Evolutionary conservation across 305 asterid species (phyloP), one percentile per base, ranked within the genome.

Genomic region (Euphrasia arctica): DNA sequence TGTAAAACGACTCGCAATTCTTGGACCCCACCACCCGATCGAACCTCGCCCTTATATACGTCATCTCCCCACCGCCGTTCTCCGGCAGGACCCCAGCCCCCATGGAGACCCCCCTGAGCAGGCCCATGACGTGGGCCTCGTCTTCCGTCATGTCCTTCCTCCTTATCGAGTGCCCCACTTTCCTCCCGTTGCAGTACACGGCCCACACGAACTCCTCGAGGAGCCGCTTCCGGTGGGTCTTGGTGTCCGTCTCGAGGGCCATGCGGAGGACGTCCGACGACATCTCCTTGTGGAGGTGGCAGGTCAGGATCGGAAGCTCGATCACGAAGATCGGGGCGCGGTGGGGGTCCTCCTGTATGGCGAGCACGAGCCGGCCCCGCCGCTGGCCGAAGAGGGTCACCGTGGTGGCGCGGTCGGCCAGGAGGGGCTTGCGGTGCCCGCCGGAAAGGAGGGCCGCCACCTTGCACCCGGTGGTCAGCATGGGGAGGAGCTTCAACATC

Each of bases 161-260:
- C 78, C 96, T 68, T 1, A 92, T 85, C 0, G 98, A 85, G 64
- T 79, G 72, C 7, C 97, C 98, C 0, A 80, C 34, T 64, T 85
- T 92, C 75, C 88, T 65, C 0, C 98, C 98, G 50, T 92, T 92
- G 62, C 93, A 84, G 62, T 72, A 92, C 0, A 89, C 98, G 0
- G 82, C 96, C 98, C 98, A 92, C 25, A 92, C 97, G 66, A 68
- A 92, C 70, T 92, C 98, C 15, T 92, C 98, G 13, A 89, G 63
- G 0, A 92, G 71, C 75, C 81, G 84, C 82, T 82, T 80, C 70
- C 82, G 85, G 14, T 74, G 82, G 0, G 91, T 89, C 56, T 72
- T 85, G 3, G 96, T 90, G 57, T 92, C 95, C 18, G 93, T 81
- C 32, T 92, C 98, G 0, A 92, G 60, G 5, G 97, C 86, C 54